A percentile compares a stretch with the other conserved stretches of the same genome.
Conservation (phyloP, 345 rosid species). For the Erucastrum elatum region DNA sequence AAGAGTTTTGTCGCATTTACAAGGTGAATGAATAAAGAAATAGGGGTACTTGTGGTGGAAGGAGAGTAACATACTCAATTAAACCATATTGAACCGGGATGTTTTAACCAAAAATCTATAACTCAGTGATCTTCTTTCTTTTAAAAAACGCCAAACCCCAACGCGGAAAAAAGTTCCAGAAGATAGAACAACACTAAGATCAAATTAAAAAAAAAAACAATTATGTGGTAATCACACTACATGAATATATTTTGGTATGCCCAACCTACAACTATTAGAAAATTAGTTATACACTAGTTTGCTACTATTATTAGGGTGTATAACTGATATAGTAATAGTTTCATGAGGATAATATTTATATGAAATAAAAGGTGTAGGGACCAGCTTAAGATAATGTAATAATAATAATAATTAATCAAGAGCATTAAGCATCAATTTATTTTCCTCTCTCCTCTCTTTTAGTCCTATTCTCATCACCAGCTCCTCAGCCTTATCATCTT, state of each 20-base stretch:
- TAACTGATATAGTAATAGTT: not conserved
- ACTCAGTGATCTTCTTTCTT: not conserved
- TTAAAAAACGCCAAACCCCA: not conserved
- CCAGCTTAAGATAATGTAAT: constrained; percentile 12
- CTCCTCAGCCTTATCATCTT: not conserved
- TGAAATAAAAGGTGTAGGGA: constrained; percentile 24
- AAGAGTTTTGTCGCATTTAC: constrained; percentile 6
- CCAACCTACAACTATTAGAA: not conserved
- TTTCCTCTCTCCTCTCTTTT: not conserved
- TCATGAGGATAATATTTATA: not conserved
- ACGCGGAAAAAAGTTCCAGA: not conserved
- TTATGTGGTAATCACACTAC: not conserved
- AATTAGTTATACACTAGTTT: not conserved
- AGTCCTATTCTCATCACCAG: constrained; percentile 5
- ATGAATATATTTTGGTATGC: not conserved
- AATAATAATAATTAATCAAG: constrained; percentile 24
- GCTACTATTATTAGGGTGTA: no score
- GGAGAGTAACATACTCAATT: not conserved
- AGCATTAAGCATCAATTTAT: constrained; percentile 11
- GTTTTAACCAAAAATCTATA: not conserved
- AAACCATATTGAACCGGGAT: not conserved
- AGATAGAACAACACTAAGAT: not conserved
- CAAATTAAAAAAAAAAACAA: not conserved
- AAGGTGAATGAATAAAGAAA: not conserved
- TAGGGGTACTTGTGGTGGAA: not conserved